Conservation (phyloP, 164 flowering plant species). For the Pachysandra terminalis region DNA sequence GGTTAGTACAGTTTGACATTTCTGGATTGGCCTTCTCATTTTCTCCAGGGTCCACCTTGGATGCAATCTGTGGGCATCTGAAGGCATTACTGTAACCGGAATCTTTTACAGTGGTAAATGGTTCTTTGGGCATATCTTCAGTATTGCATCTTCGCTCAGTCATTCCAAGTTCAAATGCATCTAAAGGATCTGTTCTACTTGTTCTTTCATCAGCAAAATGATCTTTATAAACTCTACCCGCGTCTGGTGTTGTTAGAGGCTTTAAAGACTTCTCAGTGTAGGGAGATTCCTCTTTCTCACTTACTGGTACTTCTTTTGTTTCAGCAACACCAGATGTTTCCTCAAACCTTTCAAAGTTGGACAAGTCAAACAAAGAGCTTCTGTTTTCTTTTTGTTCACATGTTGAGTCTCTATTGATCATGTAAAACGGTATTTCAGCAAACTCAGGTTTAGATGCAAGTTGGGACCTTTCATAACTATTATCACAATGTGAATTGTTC, state of each 20-base stretch:
- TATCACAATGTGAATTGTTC: constrained; percentile 1
- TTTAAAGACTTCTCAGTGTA: background rate
- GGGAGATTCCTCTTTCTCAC: constrained; percentile 7
- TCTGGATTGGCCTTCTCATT: constrained; percentile 4
- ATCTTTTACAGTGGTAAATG: background rate
- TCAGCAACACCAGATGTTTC: constrained; percentile 8
- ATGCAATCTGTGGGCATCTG: background rate
- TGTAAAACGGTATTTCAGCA: constrained; percentile 25
- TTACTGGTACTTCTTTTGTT: background rate
- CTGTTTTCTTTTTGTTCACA: constrained; percentile 15
- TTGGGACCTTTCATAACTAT: background rate
- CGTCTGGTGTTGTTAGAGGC: background rate
- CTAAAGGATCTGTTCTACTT: constrained; percentile 3
- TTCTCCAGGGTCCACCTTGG: background rate
- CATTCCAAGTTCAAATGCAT: constrained; percentile 7
- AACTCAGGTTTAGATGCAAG: background rate
- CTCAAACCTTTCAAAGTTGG: constrained; percentile 21
- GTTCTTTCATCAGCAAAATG: constrained; percentile 1
- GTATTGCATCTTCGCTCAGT: constrained; percentile 1
- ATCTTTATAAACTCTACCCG: background rate
- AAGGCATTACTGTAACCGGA: background rate
- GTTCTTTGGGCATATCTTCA: background rate
- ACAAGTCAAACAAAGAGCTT: constrained; percentile 25
- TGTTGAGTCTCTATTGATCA: constrained; percentile 22
- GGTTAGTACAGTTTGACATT: background rate